Base-by-base conservation (phyloP, 176 grass and related monocot genomes). In the Paspalum vaginatum region DNA sequence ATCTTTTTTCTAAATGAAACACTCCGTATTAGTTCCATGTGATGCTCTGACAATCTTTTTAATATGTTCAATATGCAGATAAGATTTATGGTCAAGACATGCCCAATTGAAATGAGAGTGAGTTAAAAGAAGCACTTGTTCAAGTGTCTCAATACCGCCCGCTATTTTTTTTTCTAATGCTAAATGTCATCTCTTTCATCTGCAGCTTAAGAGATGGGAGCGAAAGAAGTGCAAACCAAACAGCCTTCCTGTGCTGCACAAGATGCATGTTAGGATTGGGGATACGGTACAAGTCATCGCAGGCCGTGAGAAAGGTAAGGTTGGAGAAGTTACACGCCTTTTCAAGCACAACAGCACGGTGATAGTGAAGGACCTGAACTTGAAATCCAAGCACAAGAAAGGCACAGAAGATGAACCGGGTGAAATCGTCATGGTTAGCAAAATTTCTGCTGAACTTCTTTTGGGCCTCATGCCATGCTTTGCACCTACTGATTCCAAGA, bases 301-400 rank as follows among this genome's bases (percentile, higher is more conserved):
- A 70, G 92, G 96, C 6, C 88, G 87, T 88, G 96, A 95, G 64
- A 95, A 99, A 79, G 92, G 92, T 60, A 99, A 99, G 85, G 82
- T 89, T 61, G 92, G 96, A 45, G 92, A 99, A 82, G 84, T 99
- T 26, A 86, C 53, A 49, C 69, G 60, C 9, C 65, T 95, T 50
- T 95, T 84, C 78, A 95, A 89, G 76, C 92, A 99, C 81, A 99
- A 95, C 79, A 99, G 90, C 76, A 99, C 92, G 70, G 92, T 99
- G 41, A 88, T 91, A 40, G 85, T 95, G 61, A 89, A 93, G 87
- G 92, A 89, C 65, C 77, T 95, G 90, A 99, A 99, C 78, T 80
- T 99, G 80, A 99, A 99, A 79, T 95, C 92, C 0, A 99, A 99
- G 72, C 96, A 99, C 85, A 92, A 93, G 86, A 99, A 99, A 85